phyloP scores from a whole-genome alignment of 1,139 yeast species.

The Pichia kudriavzevii region DNA sequence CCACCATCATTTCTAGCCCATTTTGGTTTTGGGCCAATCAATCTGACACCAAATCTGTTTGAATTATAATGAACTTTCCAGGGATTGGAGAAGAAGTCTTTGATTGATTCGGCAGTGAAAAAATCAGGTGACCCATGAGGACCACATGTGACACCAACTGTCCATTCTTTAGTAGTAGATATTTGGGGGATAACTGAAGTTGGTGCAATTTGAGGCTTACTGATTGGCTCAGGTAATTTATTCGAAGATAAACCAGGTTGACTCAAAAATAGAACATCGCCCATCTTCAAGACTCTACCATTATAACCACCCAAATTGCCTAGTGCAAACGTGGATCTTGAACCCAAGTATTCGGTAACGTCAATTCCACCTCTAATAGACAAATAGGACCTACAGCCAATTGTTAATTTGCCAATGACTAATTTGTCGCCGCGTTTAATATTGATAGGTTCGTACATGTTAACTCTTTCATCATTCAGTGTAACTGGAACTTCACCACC shows the following conservation, averaged over 20 bases:
- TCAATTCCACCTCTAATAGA: constrained; percentile 92
- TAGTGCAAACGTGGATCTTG: constrained; percentile 92
- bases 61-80: constrained; percentile 98
- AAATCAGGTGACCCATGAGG: constrained; percentile 98
- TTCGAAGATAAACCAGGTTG: constrained; percentile 65
- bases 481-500: constrained; percentile 74
- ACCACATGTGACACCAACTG: constrained; percentile 89
- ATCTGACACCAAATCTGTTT: constrained; percentile 89
- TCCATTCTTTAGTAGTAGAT: constrained; percentile 54
- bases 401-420: constrained; percentile 66
- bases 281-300: constrained; percentile 84
- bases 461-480: constrained; percentile 49
- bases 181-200: constrained; percentile 51
- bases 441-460: constrained; percentile 62
- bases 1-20: constrained; percentile 99
- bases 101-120: constrained; percentile 68
- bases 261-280: constrained; percentile 84
- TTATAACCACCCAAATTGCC: constrained; percentile 94
- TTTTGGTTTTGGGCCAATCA: constrained; percentile 90
- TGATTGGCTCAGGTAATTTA: constrained; percentile 62
- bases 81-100: constrained; percentile 61
- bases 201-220: constrained; percentile 56
- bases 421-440: constrained; percentile 71
- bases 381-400: constrained; percentile 85
- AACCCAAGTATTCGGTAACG: constrained; percentile 87